Percentiles rank a stretch among this genome's conserved stretches.
These are phyloP conservation scores for Flaveria brownii DNA, from an alignment of 129 eudicot species.

Conservation along the genomic window DNA sequence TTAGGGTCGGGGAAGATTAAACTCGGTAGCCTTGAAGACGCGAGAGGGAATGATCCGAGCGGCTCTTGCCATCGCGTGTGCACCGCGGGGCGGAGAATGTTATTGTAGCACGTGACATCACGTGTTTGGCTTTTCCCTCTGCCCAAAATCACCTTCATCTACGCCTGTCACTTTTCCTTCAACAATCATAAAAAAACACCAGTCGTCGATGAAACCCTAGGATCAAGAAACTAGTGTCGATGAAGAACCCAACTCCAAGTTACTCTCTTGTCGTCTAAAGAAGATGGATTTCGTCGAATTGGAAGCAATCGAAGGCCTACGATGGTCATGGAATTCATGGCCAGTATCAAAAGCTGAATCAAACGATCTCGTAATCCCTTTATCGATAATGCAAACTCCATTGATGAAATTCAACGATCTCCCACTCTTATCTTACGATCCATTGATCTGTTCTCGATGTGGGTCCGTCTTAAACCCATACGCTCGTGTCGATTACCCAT, in stretches of 20 bases:
- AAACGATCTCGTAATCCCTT: conserved; percentile 60
- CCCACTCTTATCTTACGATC: conserved; percentile 76
- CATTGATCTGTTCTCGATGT: conserved; percentile 63
- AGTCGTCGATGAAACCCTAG: conserved; percentile 19
- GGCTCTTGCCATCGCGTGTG: too few species aligned
- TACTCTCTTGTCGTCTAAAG: not conserved
- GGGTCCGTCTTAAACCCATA: conserved; percentile 85
- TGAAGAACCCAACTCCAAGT: conserved; percentile 16
- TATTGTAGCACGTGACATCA: conserved; percentile 27
- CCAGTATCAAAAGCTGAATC: conserved; percentile 64
- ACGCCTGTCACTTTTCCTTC: conserved; percentile 13
- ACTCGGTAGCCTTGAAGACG: too few species aligned
- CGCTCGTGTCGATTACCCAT: conserved; percentile 85
- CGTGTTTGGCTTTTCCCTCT: conserved; percentile 29
- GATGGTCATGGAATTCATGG: conserved; percentile 99
- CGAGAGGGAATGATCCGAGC: too few species aligned
- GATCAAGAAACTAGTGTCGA: conserved; percentile 11
- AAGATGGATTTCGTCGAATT: conserved; percentile 82
- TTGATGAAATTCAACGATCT: conserved; percentile 72
- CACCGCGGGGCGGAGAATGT: not conserved
- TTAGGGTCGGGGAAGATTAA: too few species aligned
- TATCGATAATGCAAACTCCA: conserved; percentile 88
- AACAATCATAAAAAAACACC: not conserved
- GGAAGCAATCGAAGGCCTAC: conserved; percentile 88
- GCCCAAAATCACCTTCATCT: conserved; percentile 12